Evolutionary conservation across 2,329 filamentous ascomycete genomes (phyloP).

Genomic region (Pochonia chlamydosporia): DNA sequence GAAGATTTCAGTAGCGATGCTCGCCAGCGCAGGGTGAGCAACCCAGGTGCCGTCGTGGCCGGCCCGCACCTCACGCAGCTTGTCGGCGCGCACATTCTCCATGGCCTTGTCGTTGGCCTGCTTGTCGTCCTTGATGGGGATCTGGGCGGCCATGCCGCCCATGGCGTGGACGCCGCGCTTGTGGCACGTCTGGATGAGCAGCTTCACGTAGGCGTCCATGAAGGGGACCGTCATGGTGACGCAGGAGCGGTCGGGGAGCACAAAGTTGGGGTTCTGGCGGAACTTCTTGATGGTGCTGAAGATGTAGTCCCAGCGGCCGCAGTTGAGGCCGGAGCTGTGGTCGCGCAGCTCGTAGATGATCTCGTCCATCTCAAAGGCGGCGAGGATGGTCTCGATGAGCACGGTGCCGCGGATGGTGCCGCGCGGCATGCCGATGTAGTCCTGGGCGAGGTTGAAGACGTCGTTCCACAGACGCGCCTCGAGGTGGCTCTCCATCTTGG

Average conservation of each 20-base stretch:
- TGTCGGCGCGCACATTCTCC: conserved; percentile 88
- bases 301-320: conserved; percentile 99
- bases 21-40: conserved; percentile 85
- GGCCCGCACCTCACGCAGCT: conserved; percentile 89
- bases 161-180: conserved; percentile 96
- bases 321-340: conserved; percentile 94
- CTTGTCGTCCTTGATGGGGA: conserved; percentile 93
- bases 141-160: conserved; percentile 98
- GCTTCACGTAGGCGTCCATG: conserved; percentile 93
- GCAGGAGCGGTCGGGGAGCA: conserved; percentile 82
- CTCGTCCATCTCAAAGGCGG: conserved; percentile 99
- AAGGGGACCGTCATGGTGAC: conserved; percentile 99
- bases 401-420: conserved; percentile 94
- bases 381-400: conserved; percentile 94
- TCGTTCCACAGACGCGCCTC: conserved; percentile 98
- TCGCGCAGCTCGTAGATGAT: conserved; percentile 99
- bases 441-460: conserved; percentile 91
- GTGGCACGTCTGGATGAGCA: conserved; percentile 98
- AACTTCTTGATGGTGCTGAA: conserved; percentile 99
- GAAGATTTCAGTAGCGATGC: conserved; percentile 87
- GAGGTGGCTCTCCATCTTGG: conserved; percentile 97
- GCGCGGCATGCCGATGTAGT: conserved; percentile 81
- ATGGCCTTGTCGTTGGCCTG: conserved; percentile 90
- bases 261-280: conserved; percentile 87
- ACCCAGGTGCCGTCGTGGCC: conserved; percentile 98